Conservation (phyloP, 805 yeast species). For the Yarrowia divulgata region DNA sequence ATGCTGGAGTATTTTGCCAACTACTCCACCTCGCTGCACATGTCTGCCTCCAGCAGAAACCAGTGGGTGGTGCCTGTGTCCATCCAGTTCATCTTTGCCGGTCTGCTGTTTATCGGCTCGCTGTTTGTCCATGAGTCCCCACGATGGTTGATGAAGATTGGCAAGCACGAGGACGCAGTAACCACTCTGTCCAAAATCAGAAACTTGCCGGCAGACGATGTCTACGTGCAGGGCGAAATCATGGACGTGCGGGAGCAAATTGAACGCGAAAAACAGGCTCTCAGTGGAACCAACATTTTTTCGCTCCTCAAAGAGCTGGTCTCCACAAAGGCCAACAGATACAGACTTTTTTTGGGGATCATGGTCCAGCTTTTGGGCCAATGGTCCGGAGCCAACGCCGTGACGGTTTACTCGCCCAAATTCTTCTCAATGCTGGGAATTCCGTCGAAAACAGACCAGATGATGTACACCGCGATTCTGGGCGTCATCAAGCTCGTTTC, state of each 20-base stretch:
- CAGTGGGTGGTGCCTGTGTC: background rate
- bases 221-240: constrained; percentile 4
- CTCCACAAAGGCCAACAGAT: constrained; percentile 4
- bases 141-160: background rate
- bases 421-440: constrained; percentile 8
- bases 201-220: background rate
- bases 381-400: background rate
- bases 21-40: background rate
- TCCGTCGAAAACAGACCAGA: constrained; percentile 5
- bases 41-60: background rate
- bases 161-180: background rate
- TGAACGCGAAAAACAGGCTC: constrained; percentile 10
- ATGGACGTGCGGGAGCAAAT: constrained; percentile 3
- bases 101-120: background rate
- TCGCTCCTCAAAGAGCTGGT: constrained; percentile 1
- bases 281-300: background rate
- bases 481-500: background rate
- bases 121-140: background rate
- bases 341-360: background rate
- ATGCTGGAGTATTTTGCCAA: constrained; percentile 10
- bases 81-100: constrained; percentile 3
- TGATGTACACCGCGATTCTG: constrained; percentile 4
- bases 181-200: background rate
- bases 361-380: constrained; percentile 6
- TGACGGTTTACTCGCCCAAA: background rate